A percentile compares a stretch with the other conserved stretches of the same genome.
Conservation (phyloP, 257 asterid genomes). For the Penstemon eatonii region DNA sequence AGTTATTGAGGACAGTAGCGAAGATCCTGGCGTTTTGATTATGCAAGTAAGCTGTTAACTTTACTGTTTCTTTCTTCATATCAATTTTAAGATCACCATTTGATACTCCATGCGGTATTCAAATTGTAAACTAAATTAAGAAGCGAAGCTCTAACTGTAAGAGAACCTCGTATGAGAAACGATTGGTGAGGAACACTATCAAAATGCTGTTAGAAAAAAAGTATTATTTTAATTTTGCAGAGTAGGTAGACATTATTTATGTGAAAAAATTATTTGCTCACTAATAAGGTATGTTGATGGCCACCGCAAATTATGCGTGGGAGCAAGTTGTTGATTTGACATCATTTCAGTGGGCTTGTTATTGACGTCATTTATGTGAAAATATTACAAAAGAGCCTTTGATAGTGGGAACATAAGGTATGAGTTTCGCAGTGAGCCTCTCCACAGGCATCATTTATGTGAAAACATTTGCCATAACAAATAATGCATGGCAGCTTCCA, state of each 20-base stretch:
- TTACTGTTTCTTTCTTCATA: constrained; percentile 12
- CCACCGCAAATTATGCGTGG: no score
- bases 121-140: constrained; percentile 3
- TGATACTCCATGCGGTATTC: constrained; percentile 10
- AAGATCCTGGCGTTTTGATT: constrained; percentile 83
- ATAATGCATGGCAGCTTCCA: not conserved
- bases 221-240: not conserved
- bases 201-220: not conserved
- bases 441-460: no score
- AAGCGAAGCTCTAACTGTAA: not conserved
- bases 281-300: not conserved
- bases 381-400: no score
- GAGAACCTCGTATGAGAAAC: not conserved
- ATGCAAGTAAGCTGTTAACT: constrained; percentile 68
- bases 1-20: constrained; percentile 72
- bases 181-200: not conserved
- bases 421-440: no score
- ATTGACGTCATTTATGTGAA: no score
- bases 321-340: no score
- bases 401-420: no score
- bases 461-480: not conserved
- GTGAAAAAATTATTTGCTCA: not conserved
- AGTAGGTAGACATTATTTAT: not conserved
- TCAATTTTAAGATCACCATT: not conserved
- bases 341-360: no score